Percentiles rank a stretch among this genome's conserved stretches.
Conservation (phyloP, 306 rosid genomes). For the Lathyrus aphaca region DNA sequence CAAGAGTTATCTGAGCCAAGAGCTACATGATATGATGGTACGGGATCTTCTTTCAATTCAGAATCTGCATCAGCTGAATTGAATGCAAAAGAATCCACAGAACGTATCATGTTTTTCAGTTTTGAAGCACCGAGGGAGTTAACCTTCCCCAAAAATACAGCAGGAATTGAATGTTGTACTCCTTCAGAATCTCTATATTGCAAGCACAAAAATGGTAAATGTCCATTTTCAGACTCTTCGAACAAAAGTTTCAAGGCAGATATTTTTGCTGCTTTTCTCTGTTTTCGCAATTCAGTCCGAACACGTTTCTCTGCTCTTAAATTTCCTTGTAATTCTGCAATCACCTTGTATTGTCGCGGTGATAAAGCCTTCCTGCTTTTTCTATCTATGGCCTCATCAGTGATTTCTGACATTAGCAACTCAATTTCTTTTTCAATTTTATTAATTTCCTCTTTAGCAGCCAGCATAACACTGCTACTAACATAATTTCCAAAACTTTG, state of each 20-base stretch:
- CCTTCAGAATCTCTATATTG: conserved; percentile 89
- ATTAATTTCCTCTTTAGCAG: conserved; percentile 84
- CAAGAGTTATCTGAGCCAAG: conserved; percentile 96
- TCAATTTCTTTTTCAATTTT: conserved; percentile 77
- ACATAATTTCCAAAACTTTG: conserved; percentile 98
- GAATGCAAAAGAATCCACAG: conserved; percentile 58
- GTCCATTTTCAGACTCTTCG: conserved; percentile 63
- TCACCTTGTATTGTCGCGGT: conserved; percentile 69
- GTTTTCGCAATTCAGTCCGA: conserved; percentile 69
- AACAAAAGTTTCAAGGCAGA: conserved; percentile 71
- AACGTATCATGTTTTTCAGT: conserved; percentile 56
- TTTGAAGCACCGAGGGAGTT: conserved; percentile 62
- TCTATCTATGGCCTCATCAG: conserved; percentile 83
- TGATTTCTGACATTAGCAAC: conserved; percentile 63
- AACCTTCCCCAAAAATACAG: conserved; percentile 77
- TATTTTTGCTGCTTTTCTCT: conserved; percentile 69
- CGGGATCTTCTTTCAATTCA: conserved; percentile 44
- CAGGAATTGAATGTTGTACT: conserved; percentile 80
- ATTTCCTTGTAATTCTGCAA: conserved; percentile 78
- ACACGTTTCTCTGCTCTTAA: conserved; percentile 77
- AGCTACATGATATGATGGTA: conserved; percentile 82
- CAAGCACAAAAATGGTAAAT: conserved; percentile 81
- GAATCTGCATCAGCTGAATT: conserved; percentile 45
- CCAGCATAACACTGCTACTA: conserved; percentile 93
- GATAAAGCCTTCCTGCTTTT: conserved; percentile 75